phyloP scores from a whole-genome alignment of 371 early-diverging fungal species.

The Mortierella sp. region DNA sequence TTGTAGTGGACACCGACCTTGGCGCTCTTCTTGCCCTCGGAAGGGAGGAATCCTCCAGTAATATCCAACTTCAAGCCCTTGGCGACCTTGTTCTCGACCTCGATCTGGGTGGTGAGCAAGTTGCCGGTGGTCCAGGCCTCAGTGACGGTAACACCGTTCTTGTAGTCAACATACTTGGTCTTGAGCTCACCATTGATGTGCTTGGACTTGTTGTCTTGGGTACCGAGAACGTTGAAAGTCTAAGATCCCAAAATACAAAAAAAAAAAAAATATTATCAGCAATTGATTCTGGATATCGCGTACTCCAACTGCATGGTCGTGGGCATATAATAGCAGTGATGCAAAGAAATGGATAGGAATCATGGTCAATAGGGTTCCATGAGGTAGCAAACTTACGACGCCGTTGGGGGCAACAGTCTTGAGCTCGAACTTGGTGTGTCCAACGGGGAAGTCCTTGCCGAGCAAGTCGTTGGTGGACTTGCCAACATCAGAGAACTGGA shows the following conservation, averaged over 20 bases:
- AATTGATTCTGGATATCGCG: conserved; percentile 6
- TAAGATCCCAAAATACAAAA: too few species aligned
- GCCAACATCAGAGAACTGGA: conserved; percentile 93
- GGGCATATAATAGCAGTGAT: too few species aligned
- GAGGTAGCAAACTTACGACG: conserved; percentile 77
- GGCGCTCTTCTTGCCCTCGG: conserved; percentile 73
- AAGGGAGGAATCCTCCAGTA: conserved; percentile 62
- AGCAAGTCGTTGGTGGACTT: conserved; percentile 96
- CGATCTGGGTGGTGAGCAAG: conserved; percentile 91
- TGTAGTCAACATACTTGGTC: conserved; percentile 95
- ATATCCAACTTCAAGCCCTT: conserved; percentile 87
- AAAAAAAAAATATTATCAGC: conserved; percentile 2
- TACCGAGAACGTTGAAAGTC: conserved; percentile 95
- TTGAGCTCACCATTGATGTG: conserved; percentile 95
- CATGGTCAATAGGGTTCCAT: background rate
- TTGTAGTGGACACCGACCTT: conserved; percentile 86
- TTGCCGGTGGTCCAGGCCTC: conserved; percentile 96
- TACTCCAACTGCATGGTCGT: background rate
- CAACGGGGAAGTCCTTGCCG: conserved; percentile 96
- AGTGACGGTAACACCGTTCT: conserved; percentile 93
- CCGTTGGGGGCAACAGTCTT: conserved; percentile 96
- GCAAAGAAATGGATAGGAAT: background rate
- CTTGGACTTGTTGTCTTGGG: conserved; percentile 94
- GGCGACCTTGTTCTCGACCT: conserved; percentile 94
- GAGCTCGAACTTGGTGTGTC: conserved; percentile 95